Base-by-base conservation (phyloP, 768 basidiomycete species). In the Cyathus striatus region DNA sequence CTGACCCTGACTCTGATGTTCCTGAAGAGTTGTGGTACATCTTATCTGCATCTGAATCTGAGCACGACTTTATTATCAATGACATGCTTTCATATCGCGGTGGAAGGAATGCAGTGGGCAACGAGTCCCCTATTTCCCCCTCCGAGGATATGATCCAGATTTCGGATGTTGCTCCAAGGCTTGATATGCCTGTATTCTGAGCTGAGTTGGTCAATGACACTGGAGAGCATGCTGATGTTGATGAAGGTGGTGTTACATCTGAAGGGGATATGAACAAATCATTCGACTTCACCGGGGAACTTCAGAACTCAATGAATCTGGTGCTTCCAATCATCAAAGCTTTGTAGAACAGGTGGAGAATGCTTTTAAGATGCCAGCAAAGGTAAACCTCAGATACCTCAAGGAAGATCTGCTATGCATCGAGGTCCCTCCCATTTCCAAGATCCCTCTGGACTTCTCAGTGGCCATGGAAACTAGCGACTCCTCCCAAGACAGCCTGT, bases 221-320 rank as follows among this genome's bases (percentile, higher is more conserved):
- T 18, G 51, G 49, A 13, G 49, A 47, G 21, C 39, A 45, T 18
- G 64, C 54, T 1, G 65, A 73, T 30, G 45, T 65, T 3, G 73
- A 74, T 21, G 73, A 69, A 16, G 61, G 60, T 18, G 68, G 48
- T 2, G 42, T 56, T 26, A 64, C 67, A 10, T 70, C 70, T 0
- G 80, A 78, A 12, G 80, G 81, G 42, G 78, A 83, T 48, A 90
- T 87, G 0, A 87, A 82, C 64, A 83, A 76, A 52, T 85, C 81
- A 1, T 91, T 90, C 47, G 88, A 91, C 53, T 91, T 90, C 54
- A 91, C 89, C 0, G 85, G 82, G 27, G 89, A 90, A 58, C 60
- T 90, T 41, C 64, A 73, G 59, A 79, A 67, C 68, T 90, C 38
- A 81, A 83, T 41, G 81, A 86, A 50, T 81, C 79, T 5, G 83